Evolutionary conservation across 176 grass and related monocot genomes (phyloP), one percentile per base, ranked within the genome.

Genomic region (Aechmea fasciata): DNA sequence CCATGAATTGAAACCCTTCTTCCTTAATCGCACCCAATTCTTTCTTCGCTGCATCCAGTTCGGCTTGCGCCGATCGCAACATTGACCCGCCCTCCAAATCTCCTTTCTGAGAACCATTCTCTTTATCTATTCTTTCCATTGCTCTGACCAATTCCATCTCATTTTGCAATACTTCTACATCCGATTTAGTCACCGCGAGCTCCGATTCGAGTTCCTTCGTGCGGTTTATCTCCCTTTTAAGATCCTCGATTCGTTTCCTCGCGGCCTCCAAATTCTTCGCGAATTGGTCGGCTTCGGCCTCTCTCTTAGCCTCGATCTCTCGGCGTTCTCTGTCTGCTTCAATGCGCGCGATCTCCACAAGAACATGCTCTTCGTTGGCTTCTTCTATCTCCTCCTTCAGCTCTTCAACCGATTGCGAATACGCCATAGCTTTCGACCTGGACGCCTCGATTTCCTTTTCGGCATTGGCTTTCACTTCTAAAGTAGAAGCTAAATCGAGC

Each of bases 311-410:
- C 2, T 99, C 87, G 23, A 90, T 79, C 59, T 99, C 90, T 19
- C 84, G 79, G 49, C 52, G 71, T 82, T 99, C 94, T 47, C 82
- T 72, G 80, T 93, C 90, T 50, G 95, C 95, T 79, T 99, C 95
- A 23, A 99, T 99, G 57, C 95, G 82, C 12, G 90, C 90, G 15
- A 99, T 87, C 87, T 99, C 95, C 10, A 99, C 95, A 62, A 99
- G 83, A 28, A 88, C 84, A 82, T 99, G 90, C 71, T 99, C 90
- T 77, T 99, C 90, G 65, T 99, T 90, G 2, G 90, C 94, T 68
- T 86, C 82, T 14, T 86, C 82, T 74, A 99, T 82, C 57, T 68
- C 79, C 49, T 71, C 85, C 65, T 79, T 87, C 64, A 93, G 66
- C 66, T 87, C 94, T 72, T 87, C 84, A 11, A 76, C 72, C n/a